A percentile compares a stretch with the other conserved stretches of the same genome.
phyloP scores from a whole-genome alignment of 257 asterid genomes.

The Paraleonurus japonicus region DNA sequence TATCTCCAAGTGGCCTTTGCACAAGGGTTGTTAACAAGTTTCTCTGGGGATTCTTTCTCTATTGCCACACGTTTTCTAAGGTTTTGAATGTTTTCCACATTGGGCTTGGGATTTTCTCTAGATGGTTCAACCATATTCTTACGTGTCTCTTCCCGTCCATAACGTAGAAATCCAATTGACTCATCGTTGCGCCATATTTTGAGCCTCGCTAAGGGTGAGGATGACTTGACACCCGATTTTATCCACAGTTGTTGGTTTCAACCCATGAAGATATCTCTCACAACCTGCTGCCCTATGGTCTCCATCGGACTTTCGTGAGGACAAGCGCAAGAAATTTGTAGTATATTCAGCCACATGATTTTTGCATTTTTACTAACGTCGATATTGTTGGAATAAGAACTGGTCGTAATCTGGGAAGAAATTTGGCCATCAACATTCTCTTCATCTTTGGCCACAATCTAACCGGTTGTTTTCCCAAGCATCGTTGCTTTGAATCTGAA shows the following conservation, averaged over 20 bases:
- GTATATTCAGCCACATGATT: no score
- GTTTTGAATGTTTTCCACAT: no score
- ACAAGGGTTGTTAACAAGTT: not conserved
- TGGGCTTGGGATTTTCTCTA: no score
- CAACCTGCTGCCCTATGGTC: no score
- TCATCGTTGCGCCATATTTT: not conserved
- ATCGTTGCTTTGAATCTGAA: not conserved
- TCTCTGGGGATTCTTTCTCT: not conserved
- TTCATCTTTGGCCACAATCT: not conserved
- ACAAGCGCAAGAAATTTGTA: no score
- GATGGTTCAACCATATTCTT: no score
- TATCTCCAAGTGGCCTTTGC: not conserved
- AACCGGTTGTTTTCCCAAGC: not conserved
- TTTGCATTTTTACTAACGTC: not conserved
- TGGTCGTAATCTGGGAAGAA: not conserved
- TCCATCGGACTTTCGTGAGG: no score
- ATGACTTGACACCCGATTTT: not conserved
- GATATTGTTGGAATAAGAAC: not conserved
- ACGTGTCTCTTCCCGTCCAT: not conserved
- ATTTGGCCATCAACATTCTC: not conserved
- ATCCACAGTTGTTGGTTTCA: not conserved
- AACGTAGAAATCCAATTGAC: not conserved
- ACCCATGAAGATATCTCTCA: no score
- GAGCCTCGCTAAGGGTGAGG: no score
- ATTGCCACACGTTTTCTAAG: no score